Base-by-base conservation (phyloP, 2,329 filamentous ascomycete genomes). In the Zasmidium citrigriseum region DNA sequence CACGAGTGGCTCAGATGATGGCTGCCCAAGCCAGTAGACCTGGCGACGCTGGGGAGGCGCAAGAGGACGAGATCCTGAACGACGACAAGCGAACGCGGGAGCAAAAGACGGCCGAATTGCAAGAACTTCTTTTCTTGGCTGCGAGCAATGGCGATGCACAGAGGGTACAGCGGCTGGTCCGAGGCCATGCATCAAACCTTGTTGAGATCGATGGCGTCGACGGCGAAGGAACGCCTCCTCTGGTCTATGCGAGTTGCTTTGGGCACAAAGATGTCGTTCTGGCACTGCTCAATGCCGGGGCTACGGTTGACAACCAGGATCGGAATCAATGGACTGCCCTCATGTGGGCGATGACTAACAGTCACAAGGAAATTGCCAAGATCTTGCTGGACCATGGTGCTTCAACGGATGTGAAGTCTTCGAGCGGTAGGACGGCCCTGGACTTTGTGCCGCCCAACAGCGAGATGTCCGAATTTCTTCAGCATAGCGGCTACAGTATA, bases 311-410 rank as follows among this genome's bases (percentile, higher is more conserved):
- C 77, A 89, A 89, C 68, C 93, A 98, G 75, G 95, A 99, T 73
- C 90, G 89, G 63, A 98, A 98, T 72, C 89, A 96, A 71, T 99
- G 95, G 95, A 98, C 91, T 69, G 90, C 95, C 14, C 82, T 99
- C 61, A 99, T 99, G 93, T 99, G 95, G 95, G 93, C 95, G 51
- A 98, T 98, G 91, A 99, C 95, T 56, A 99, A 99, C 75, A 82
- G 93, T 57, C 95, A 99, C 77, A 98, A 98, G 77, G 88, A 87
- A 49, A 99, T 99, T 66, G 93, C 93, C 34, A 98, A 98, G 76
- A 82, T 92, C 11, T 80, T 99, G 16, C 83, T 99, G 29, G 93
- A 99, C 73, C 90, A 95, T 69, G 93, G 93, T 16, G 95, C 95
- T 20, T 96, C 93, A n/a, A 89, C 93, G 2, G 93, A 98, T 69